Evolutionary conservation across 768 basidiomycete species (phyloP), one percentile per base, ranked within the genome.

Genomic region (Tulasnella sp.): DNA sequence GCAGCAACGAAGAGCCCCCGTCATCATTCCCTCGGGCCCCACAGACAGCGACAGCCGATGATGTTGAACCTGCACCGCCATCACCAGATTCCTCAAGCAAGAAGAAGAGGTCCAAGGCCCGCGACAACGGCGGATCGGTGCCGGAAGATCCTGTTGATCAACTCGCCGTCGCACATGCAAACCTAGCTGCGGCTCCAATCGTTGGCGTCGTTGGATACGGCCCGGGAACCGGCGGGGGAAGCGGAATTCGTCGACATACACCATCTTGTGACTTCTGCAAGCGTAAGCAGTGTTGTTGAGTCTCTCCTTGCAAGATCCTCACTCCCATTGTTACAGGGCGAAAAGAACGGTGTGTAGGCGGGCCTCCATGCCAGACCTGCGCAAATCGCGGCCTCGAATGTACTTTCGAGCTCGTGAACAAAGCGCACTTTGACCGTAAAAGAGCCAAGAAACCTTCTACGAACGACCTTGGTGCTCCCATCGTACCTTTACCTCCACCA

Each of bases 181-280:
- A 80, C 74, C 72, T 80, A 24, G 72, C 64, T 18, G 79, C 79
- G 0, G 79, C 79, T 12, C 74, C 79, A 20, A 54, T 80, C 72
- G 42, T 80, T 14, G 79, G 79, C 18, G 79, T 80, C n/a, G 72
- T 80, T 12, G 79, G 79, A 24, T 80, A 80, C 46, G 79, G 79
- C 24, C 79, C 79, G 18, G 79, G 79, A 46, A 80, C 69, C 46
- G 79, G 79, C 8, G 79, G 79, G 18, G 79, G 79, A 14, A 46
- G 42, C 12, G 79, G 79, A 18, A 80, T 80, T 40, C 44, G 58
- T 48, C 34, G 79, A 60, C 79, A 80, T 50, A 80, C 79, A 24
- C 79, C 79, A 9, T 80, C 80, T 24, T 80, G 80, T 46, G 80
- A 80, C 58, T 80, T 80, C 75, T 80, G 80, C 58, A 80, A 77